Percentiles rank a stretch among this genome's conserved stretches.
These are phyloP conservation scores for Cymodocea nodosa DNA, from an alignment of 116 monocot genomes.

Conservation along the genomic window DNA sequence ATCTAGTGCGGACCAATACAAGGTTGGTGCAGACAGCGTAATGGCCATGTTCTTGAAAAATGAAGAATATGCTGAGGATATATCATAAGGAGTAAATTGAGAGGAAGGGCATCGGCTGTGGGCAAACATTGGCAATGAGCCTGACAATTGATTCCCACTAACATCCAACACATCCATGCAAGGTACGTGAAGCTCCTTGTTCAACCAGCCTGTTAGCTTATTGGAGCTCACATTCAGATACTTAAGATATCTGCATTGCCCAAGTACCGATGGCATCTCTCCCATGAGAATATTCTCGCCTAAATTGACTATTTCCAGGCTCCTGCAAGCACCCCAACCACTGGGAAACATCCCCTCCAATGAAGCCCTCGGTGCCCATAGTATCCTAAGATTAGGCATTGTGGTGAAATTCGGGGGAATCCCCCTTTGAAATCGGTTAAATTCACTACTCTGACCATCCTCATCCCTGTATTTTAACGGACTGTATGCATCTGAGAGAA, in stretches of 20 bases:
- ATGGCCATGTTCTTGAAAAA: slow-evolving; percentile 23
- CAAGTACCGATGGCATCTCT: slow-evolving; percentile 26
- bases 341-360: slow-evolving; percentile 62
- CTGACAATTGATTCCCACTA: slow-evolving; percentile 60
- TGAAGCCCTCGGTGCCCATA: slow-evolving; percentile 73
- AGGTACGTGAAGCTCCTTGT: slow-evolving; percentile 40
- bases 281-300: slow-evolving; percentile 56
- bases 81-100: slow-evolving; percentile 8
- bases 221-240: slow-evolving; percentile 76
- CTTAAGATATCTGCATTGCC: slow-evolving; percentile 54
- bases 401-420: slow-evolving; percentile 48
- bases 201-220: slow-evolving; percentile 49
- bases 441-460: slow-evolving; percentile 22
- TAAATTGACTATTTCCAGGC: slow-evolving; percentile 74
- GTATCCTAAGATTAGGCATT: slow-evolving; percentile 57
- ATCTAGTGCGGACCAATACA: slow-evolving; percentile 10
- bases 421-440: slow-evolving; percentile 65
- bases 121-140: slow-evolving; percentile 43
- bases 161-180: slow-evolving; percentile 82
- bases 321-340: slow-evolving; percentile 63
- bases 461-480: slow-evolving; percentile 4
- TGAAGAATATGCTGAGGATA: slow-evolving; percentile 32
- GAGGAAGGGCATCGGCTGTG: slow-evolving; percentile 20
- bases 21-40: slow-evolving; percentile 10
- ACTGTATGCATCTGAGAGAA: slow-evolving; percentile 48